A percentile compares a stretch with the other conserved stretches of the same genome.
Conservation (phyloP, 768 basidiomycete species). For the Myochromella boudieri region DNA sequence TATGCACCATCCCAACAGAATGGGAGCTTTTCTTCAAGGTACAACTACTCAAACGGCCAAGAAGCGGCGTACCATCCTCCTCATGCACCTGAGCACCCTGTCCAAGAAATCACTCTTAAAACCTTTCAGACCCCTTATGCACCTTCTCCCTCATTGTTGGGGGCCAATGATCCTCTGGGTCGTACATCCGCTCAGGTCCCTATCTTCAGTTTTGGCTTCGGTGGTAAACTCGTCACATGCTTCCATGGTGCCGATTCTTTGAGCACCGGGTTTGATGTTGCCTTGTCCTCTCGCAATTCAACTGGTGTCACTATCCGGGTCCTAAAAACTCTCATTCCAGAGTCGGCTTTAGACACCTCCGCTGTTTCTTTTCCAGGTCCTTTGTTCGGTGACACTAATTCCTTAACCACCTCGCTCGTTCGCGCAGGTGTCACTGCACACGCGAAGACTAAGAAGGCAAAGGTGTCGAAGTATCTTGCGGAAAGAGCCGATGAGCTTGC, state of each 20-base stretch:
- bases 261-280: conserved; percentile 76
- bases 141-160: conserved; percentile 80
- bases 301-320: conserved; percentile 68
- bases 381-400: conserved; percentile 73
- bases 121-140: conserved; percentile 63
- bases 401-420: conserved; percentile 64
- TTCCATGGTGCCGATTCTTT: conserved; percentile 73
- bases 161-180: conserved; percentile 79
- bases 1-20: conserved; percentile 29
- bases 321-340: conserved; percentile 68
- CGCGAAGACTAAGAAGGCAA: conserved; percentile 80
- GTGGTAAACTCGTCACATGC: conserved; percentile 87
- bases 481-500: conserved; percentile 76
- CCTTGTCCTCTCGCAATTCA: conserved; percentile 67
- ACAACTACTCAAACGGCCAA: conserved; percentile 22
- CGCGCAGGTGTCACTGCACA: conserved; percentile 64
- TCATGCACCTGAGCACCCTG: conserved; percentile 10
- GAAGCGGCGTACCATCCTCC: conserved; percentile 16
- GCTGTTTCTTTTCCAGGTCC: conserved; percentile 81
- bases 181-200: conserved; percentile 74
- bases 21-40: conserved; percentile 24
- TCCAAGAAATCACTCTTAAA: conserved; percentile 36
- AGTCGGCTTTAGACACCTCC: conserved; percentile 56
- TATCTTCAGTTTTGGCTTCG: conserved; percentile 88
- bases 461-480: conserved; percentile 75